These are phyloP conservation scores for Corchorus olitorius DNA, from an alignment of 345 rosid genomes.

Conservation along the genomic window DNA sequence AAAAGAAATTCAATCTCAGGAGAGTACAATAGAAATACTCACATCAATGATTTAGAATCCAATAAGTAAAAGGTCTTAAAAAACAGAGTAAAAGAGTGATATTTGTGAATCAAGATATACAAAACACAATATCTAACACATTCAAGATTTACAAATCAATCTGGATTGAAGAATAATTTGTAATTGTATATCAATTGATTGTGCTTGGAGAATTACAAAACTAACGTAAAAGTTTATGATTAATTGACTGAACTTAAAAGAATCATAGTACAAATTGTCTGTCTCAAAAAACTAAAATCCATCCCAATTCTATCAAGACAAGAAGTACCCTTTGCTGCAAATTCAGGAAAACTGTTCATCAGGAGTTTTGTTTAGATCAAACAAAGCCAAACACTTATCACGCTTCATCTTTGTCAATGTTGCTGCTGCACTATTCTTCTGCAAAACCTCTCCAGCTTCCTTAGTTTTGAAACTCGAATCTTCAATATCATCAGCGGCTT, in stretches of 20 bases:
- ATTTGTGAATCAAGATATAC: too few species aligned
- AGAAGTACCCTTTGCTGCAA: background rate
- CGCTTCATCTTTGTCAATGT: background rate
- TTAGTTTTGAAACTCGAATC: background rate
- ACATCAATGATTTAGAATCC: too few species aligned
- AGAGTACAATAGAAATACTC: too few species aligned
- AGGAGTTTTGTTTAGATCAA: slow-evolving; percentile 6
- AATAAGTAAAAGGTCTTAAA: too few species aligned
- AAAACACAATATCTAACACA: too few species aligned
- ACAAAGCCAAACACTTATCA: background rate
- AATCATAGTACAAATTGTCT: too few species aligned
- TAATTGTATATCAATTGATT: background rate
- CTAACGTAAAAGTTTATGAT: background rate
- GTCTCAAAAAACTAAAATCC: background rate
- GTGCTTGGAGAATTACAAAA: background rate
- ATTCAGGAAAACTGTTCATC: background rate
- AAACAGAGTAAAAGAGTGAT: too few species aligned
- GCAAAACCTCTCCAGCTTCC: background rate
- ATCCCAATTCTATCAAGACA: background rate
- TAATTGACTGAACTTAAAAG: too few species aligned
- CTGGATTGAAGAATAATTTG: too few species aligned
- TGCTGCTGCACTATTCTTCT: too few species aligned
- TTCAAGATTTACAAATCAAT: too few species aligned
- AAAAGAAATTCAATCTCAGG: too few species aligned
- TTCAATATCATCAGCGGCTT: background rate